These are phyloP conservation scores for Coemansia sp. DNA, from an alignment of 192 early-diverging fungal species.

Conservation along the genomic window DNA sequence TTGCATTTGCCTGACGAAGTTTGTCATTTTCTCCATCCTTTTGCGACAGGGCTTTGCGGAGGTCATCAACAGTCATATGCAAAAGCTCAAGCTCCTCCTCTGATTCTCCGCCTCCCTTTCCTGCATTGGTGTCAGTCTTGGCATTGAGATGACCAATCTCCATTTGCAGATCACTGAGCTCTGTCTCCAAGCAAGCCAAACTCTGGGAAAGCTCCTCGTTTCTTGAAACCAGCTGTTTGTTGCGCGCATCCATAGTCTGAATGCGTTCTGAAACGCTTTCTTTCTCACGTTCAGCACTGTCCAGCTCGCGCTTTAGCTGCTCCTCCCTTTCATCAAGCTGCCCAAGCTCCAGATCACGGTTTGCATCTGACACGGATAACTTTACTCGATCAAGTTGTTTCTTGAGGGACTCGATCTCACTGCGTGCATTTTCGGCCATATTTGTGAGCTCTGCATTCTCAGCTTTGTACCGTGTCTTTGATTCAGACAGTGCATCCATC, in stretches of 20 bases:
- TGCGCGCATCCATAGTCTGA: slow-evolving; percentile 24
- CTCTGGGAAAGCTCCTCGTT: slow-evolving; percentile 43
- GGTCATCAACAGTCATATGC: slow-evolving; percentile 13
- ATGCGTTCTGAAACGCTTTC: slow-evolving; percentile 2
- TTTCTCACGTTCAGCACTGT: slow-evolving; percentile 19
- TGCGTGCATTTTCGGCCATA: slow-evolving; percentile 12
- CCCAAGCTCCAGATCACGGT: slow-evolving; percentile 14
- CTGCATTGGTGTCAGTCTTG: not conserved
- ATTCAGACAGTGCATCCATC: slow-evolving; percentile 13
- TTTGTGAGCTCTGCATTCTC: slow-evolving; percentile 12
- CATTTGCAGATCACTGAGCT: slow-evolving; percentile 32
- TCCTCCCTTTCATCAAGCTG: slow-evolving; percentile 37
- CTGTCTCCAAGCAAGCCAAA: slow-evolving; percentile 35
- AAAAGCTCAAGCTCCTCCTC: slow-evolving; percentile 6
- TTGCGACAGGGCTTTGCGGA: slow-evolving; percentile 16
- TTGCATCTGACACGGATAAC: not conserved
- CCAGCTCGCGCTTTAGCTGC: slow-evolving; percentile 21
- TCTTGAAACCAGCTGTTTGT: slow-evolving; percentile 6
- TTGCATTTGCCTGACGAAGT: slow-evolving; percentile 22
- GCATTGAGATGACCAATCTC: not conserved
- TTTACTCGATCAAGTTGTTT: slow-evolving; percentile 9
- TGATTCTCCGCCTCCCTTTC: not conserved
- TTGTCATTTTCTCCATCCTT: slow-evolving; percentile 19
- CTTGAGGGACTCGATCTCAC: slow-evolving; percentile 21
- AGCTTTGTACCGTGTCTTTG: slow-evolving; percentile 22